A percentile compares a stretch with the other conserved stretches of the same genome.
Evolutionary conservation across 768 basidiomycete genomes (phyloP).

Genomic region (Boletus rubescentipes): DNA sequence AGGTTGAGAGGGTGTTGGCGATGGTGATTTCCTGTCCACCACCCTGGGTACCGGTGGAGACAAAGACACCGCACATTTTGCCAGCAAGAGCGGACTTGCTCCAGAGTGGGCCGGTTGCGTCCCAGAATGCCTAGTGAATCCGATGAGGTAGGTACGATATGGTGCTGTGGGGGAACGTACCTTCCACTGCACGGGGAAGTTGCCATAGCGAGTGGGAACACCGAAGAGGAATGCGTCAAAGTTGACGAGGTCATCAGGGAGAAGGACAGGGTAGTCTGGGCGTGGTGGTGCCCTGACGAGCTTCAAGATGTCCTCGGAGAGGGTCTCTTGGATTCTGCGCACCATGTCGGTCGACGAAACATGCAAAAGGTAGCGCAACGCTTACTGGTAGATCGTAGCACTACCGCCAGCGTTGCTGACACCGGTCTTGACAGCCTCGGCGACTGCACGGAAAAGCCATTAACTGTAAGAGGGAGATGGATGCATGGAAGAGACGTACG

Average conservation of each 20-base stretch:
- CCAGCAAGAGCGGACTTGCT: constrained; percentile 40
- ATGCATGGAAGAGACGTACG: constrained; percentile 34
- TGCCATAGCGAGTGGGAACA: constrained; percentile 47
- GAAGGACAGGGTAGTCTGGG: constrained; percentile 49
- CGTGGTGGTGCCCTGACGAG: constrained; percentile 73
- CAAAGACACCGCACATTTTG: constrained; percentile 48
- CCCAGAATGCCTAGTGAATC: constrained; percentile 43
- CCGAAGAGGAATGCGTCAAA: constrained; percentile 47
- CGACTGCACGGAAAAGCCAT: constrained; percentile 19
- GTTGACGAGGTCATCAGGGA: constrained; percentile 33
- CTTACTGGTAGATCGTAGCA: constrained; percentile 49
- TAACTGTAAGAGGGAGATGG: not conserved
- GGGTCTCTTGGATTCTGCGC: constrained; percentile 76
- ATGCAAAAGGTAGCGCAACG: not conserved
- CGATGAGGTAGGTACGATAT: constrained; percentile 22
- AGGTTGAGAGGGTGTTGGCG: constrained; percentile 39
- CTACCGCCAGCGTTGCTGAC: constrained; percentile 42
- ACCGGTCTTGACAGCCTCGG: constrained; percentile 39
- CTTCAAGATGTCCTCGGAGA: constrained; percentile 64
- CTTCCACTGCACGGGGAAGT: constrained; percentile 59
- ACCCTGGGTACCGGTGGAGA: constrained; percentile 45
- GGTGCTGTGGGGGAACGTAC: constrained; percentile 25
- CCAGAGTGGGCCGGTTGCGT: constrained; percentile 49
- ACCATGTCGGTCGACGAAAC: not conserved
- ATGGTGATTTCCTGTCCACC: constrained; percentile 48